These are phyloP conservation scores for Thinopyrum elongatum DNA, from an alignment of 176 grass and related monocot species.

Conservation along the genomic window DNA sequence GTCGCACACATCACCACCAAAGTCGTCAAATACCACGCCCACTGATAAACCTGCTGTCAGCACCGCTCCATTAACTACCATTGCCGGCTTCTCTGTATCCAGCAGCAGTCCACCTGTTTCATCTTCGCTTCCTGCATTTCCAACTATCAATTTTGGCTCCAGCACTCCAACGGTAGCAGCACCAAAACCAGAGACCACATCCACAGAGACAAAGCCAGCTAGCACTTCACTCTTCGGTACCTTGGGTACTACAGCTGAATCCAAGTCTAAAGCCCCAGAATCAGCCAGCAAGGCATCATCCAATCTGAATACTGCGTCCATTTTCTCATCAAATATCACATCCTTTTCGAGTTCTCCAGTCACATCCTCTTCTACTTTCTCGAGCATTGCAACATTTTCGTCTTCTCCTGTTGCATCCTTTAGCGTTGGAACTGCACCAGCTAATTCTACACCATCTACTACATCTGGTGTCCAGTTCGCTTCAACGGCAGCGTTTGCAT, in stretches of 20 bases:
- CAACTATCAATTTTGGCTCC: constrained; percentile 37
- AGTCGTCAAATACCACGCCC: constrained; percentile 14
- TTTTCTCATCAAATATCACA: constrained; percentile 11
- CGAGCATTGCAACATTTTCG: constrained; percentile 14
- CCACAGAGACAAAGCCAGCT: constrained; percentile 16
- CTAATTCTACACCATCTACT: constrained; percentile 20
- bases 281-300: constrained; percentile 30
- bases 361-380: constrained; percentile 16
- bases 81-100: constrained; percentile 14
- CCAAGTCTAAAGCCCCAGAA: constrained; percentile 27
- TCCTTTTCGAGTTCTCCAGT: constrained; percentile 26
- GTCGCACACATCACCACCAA: constrained; percentile 26
- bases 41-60: constrained; percentile 18
- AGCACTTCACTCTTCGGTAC: constrained; percentile 17
- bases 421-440: constrained; percentile 8
- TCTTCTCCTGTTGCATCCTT: constrained; percentile 18
- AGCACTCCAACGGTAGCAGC: constrained; percentile 3
- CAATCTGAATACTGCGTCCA: background rate
- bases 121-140: constrained; percentile 12
- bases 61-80: background rate
- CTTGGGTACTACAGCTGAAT: constrained; percentile 24
- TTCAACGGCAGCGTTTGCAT: constrained; percentile 34
- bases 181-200: constrained; percentile 34
- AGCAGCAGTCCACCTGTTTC: constrained; percentile 27
- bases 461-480: constrained; percentile 16